Percentiles rank a stretch among this genome's conserved stretches.
These are phyloP conservation scores for Boletus reticuloceps DNA, from an alignment of 768 basidiomycete species.

Conservation along the genomic window DNA sequence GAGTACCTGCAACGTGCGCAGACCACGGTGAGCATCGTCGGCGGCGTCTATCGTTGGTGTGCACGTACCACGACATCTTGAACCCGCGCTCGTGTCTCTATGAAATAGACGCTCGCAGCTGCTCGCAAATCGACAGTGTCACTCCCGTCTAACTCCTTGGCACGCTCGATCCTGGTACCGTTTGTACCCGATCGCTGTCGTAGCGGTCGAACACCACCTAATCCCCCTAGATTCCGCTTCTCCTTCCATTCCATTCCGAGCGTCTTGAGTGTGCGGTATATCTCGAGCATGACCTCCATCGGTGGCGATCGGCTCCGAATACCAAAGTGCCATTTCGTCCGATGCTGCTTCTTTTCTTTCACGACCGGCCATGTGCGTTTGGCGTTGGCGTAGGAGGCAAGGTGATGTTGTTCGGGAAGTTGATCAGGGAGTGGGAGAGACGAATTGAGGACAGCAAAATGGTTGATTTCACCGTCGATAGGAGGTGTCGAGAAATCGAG, in stretches of 20 bases:
- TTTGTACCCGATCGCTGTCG: slow-evolving; percentile 33
- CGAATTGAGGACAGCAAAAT: slow-evolving; percentile 87
- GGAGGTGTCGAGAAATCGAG: slow-evolving; percentile 47
- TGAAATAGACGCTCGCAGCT: slow-evolving; percentile 81
- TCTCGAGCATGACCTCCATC: slow-evolving; percentile 99
- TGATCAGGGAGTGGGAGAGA: slow-evolving; percentile 75
- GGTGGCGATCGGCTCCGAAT: slow-evolving; percentile 92
- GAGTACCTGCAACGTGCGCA: slow-evolving; percentile 55
- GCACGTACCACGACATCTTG: slow-evolving; percentile 84
- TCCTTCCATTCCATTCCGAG: slow-evolving; percentile 98
- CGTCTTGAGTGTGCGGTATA: slow-evolving; percentile 86
- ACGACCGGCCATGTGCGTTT: slow-evolving; percentile 37
- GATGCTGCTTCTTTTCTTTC: slow-evolving; percentile 69
- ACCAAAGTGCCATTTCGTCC: slow-evolving; percentile 97
- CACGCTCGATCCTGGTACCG: slow-evolving; percentile 57
- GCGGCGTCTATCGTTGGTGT: background rate
- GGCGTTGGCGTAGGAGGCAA: slow-evolving; percentile 63
- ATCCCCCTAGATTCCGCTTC: slow-evolving; percentile 74
- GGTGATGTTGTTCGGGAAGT: slow-evolving; percentile 64
- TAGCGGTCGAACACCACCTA: slow-evolving; percentile 49
- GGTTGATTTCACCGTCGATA: slow-evolving; percentile 42
- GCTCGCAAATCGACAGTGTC: slow-evolving; percentile 62
- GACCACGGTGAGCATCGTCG: background rate
- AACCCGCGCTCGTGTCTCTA: slow-evolving; percentile 89
- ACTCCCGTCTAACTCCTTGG: slow-evolving; percentile 56